Percentiles rank a stretch among this genome's conserved stretches.
phyloP scores from a whole-genome alignment of 2,329 filamentous ascomycete genomes.

The Phaeomoniella chlamydospora region DNA sequence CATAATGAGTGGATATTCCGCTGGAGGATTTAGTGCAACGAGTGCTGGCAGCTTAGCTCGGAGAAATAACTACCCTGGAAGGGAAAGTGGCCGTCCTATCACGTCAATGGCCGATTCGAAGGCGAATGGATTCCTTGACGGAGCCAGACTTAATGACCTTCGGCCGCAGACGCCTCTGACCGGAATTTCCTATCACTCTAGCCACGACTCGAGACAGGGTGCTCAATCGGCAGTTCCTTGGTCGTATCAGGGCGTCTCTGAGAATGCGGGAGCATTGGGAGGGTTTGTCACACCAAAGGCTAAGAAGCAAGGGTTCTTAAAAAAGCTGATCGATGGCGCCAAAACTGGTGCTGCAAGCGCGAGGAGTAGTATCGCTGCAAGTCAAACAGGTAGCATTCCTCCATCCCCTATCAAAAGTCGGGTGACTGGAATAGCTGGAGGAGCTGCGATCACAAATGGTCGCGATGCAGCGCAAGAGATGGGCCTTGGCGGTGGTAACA shows the following conservation, averaged over 20 bases:
- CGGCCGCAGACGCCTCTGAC: conserved; percentile 46
- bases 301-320: conserved; percentile 83
- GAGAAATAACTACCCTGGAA: conserved; percentile 37
- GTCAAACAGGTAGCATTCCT: conserved; percentile 31
- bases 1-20: conserved; percentile 86
- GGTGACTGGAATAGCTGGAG: conserved; percentile 40
- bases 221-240: conserved; percentile 53
- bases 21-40: conserved; percentile 81
- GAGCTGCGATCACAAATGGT: conserved; percentile 18
- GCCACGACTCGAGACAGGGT: conserved; percentile 50
- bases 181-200: conserved; percentile 81
- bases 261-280: conserved; percentile 51
- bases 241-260: conserved; percentile 19
- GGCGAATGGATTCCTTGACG: conserved; percentile 11
- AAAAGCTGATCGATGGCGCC: conserved; percentile 84
- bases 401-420: conserved; percentile 32
- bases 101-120: conserved; percentile 17
- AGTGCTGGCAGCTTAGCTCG: conserved; percentile 87
- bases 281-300: conserved; percentile 62
- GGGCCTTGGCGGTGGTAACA: conserved; percentile 38
- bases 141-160: conserved; percentile 21
- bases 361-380: conserved; percentile 65
- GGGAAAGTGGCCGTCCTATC: conserved; percentile 24
- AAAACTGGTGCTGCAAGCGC: conserved; percentile 88
- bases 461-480: conserved; percentile 53